These are phyloP conservation scores for Saturnispora gosingensis DNA, from an alignment of 805 yeast species.

Conservation along the genomic window DNA sequence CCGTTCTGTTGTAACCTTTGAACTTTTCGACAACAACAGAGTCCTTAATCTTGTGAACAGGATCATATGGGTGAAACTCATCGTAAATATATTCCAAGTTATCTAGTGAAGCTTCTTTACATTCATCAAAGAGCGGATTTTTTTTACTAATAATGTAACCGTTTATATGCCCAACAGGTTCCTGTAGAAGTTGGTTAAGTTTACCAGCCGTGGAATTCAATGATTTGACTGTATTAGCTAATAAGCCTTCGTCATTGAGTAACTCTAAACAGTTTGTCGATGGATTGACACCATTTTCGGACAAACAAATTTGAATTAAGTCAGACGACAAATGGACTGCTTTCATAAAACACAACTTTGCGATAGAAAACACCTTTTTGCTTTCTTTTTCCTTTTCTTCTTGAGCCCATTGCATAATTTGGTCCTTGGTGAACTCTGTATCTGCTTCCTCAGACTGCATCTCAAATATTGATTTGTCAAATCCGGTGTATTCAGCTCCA, in stretches of 20 bases:
- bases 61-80: conserved; percentile 48
- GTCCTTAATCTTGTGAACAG: conserved; percentile 26
- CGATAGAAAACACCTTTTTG: conserved; percentile 48
- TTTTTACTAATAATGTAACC: conserved; percentile 61
- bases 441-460: conserved; percentile 1
- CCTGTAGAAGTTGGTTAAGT: conserved; percentile 30
- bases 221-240: conserved; percentile 30
- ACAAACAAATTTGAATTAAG: conserved; percentile 52
- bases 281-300: conserved; percentile 34
- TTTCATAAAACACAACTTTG: conserved; percentile 58
- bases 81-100: conserved; percentile 36
- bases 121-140: conserved; percentile 41
- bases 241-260: conserved; percentile 21
- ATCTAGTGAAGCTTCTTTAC: conserved; percentile 28
- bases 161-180: conserved; percentile 27
- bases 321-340: conserved; percentile 74
- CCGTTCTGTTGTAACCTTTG: conserved; percentile 67
- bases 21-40: conserved; percentile 33
- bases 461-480: conserved; percentile 42
- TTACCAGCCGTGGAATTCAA: conserved; percentile 39
- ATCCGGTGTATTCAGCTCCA: conserved; percentile 59
- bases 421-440: conserved; percentile 24
- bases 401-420: conserved; percentile 33
- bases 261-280: conserved; percentile 27
- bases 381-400: conserved; percentile 29